phyloP scores from a whole-genome alignment of 495 filamentous ascomycete genomes.

The Penicillium diatomitis region DNA sequence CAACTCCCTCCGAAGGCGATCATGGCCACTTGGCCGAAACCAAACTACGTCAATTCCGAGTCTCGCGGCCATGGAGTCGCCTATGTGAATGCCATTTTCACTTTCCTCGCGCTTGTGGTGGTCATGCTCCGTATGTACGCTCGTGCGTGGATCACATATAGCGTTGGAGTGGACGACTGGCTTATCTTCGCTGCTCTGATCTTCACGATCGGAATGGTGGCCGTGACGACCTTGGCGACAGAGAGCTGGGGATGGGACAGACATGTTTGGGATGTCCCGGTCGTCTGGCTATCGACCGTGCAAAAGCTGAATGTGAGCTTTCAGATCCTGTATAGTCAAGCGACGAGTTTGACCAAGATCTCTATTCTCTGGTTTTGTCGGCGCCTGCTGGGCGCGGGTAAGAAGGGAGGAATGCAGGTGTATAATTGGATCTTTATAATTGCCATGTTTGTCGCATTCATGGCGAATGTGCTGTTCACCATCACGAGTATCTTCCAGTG shows the following conservation, averaged over 20 bases:
- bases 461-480: conserved; percentile 39
- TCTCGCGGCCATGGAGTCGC: conserved; percentile 38
- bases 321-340: conserved; percentile 43
- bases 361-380: conserved; percentile 51
- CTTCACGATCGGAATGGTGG: conserved; percentile 35
- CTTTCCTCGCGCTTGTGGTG: conserved; percentile 29
- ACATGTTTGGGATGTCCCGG: conserved; percentile 46
- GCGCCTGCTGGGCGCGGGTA: conserved; percentile 36
- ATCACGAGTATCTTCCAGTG: conserved; percentile 48
- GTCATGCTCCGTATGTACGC: conserved; percentile 41
- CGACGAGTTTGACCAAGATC: conserved; percentile 46
- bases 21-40: conserved; percentile 39
- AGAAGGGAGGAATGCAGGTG: conserved; percentile 18
- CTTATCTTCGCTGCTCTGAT: conserved; percentile 33
- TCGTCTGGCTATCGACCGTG: conserved; percentile 19
- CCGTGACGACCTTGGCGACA: conserved; percentile 31
- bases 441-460: conserved; percentile 34
- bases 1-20: conserved; percentile 36
- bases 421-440: conserved; percentile 35
- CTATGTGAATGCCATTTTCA: conserved; percentile 33
- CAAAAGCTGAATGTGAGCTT: conserved; percentile 43
- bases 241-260: conserved; percentile 44
- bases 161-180: conserved; percentile 40
- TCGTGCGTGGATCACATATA: conserved; percentile 34
- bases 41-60: conserved; percentile 45